Base-by-base conservation (phyloP, 2,329 filamentous ascomycete genomes). In the Trichoderma citrinoviride region DNA sequence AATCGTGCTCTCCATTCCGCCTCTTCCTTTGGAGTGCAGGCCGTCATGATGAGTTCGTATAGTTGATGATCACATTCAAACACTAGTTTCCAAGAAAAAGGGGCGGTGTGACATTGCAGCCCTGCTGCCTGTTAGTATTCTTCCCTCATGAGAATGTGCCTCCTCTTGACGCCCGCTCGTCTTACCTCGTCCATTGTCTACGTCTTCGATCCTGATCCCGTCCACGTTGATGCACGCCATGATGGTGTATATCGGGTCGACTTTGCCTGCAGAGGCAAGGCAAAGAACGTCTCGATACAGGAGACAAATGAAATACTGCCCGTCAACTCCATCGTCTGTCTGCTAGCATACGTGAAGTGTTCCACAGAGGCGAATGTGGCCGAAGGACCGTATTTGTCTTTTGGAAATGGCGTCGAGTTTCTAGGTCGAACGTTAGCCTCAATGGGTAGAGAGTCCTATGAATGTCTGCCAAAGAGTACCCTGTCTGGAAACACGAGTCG, bases 71-170 rank as follows among this genome's bases (percentile, higher is more conserved):
- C 83, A 68, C 86, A 86, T 73, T 95, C 89, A 72, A 98, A 97
- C 3, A 92, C 83, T 12, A 97, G 72, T 74, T 98, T 99, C 94
- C 93, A 98, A 1, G 93, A 95, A 75, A 91, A 91, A 0, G 91
- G 88, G 0, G 91, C 91, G 3, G 90, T 91, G 68, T 95, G 89
- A 72, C 93, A 97, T 80, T 94, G 92, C 7, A 98, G 75, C 0
- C 92, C 93, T 96, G 67, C 6, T 15, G n/a, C 1, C 3, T 21
- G 53, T 49, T 23, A 47, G 56, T 49, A 15, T 49, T n/a, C 21
- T 29, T n/a, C 8, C 21, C 37, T 33, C 33, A 6, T 15, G 10
- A 21, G n/a, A 33, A 2, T 7, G 1, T 23, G 7, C 44, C n/a
- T 19, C 7, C 19, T 44, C 5, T 7, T 3, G 10, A 5, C n/a